Percentiles rank a stretch among this genome's conserved stretches.
Evolutionary conservation across 164 flowering plant species (phyloP).

Genomic region (Sextonia rubra): DNA sequence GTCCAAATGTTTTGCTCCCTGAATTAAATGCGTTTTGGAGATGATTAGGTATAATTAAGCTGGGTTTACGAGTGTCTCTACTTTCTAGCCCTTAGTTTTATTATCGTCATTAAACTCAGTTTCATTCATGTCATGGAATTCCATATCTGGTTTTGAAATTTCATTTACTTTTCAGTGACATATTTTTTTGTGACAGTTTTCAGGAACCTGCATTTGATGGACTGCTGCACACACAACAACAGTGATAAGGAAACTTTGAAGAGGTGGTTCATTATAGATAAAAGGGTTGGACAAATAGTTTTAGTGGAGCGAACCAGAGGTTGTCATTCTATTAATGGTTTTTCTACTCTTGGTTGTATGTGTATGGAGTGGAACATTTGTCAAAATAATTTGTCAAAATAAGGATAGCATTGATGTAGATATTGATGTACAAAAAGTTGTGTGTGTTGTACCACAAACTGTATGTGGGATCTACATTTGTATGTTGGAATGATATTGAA

Average conservation of each 20-base stretch:
- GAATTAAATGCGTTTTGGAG: constrained; percentile 23
- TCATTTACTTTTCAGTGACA: constrained; percentile 4
- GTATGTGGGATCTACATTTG: no score
- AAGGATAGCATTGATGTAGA: no score
- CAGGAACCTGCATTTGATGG: constrained; percentile 51
- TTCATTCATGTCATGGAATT: background rate
- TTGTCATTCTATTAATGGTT: background rate
- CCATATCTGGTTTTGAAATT: background rate
- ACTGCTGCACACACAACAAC: constrained; percentile 39
- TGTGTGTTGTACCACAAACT: no score
- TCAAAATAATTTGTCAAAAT: no score
- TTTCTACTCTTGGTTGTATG: no score
- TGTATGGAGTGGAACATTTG: no score
- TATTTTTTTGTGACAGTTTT: constrained; percentile 23
- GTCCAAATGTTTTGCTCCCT: constrained; percentile 10
- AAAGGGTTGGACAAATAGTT: constrained; percentile 32
- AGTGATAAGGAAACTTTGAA: constrained; percentile 58
- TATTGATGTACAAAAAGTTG: no score
- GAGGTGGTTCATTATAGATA: constrained; percentile 69
- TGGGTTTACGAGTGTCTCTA: constrained; percentile 7
- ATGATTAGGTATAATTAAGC: constrained; percentile 28
- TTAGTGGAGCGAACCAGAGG: background rate
- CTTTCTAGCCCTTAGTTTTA: constrained; percentile 3
- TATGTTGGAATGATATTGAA: no score
- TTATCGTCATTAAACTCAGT: no score